Percentiles rank a stretch among this genome's conserved stretches.
These are phyloP conservation scores for Ogataea wickerhamii DNA, from an alignment of 805 yeast species.

Conservation along the genomic window DNA sequence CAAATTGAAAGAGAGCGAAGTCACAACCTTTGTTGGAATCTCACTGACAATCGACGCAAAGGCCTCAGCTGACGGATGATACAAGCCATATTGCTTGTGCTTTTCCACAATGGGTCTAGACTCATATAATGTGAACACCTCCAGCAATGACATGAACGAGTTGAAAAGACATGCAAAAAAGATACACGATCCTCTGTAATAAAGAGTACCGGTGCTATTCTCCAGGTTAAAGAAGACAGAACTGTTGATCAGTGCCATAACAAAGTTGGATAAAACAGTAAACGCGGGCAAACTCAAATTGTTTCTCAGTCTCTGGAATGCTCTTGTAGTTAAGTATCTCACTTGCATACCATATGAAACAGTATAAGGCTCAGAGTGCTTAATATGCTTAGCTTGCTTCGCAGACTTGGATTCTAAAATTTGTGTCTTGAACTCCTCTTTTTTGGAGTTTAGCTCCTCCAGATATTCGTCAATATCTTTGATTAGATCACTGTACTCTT, in stretches of 20 bases:
- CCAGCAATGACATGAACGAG: constrained; percentile 58
- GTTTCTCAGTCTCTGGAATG: constrained; percentile 46
- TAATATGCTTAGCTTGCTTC: constrained; percentile 36
- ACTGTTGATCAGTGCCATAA: constrained; percentile 53
- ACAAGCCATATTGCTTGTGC: constrained; percentile 53
- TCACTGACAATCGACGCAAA: constrained; percentile 59
- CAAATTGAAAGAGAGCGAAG: constrained; percentile 46
- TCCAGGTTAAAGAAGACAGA: constrained; percentile 55
- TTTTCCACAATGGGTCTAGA: constrained; percentile 57
- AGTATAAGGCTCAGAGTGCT: constrained; percentile 37
- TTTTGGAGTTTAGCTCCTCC: constrained; percentile 5
- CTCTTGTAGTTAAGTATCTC: constrained; percentile 42
- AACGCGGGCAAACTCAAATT: constrained; percentile 46
- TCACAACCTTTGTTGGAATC: constrained; percentile 45
- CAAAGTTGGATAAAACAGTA: constrained; percentile 41
- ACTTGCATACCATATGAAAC: constrained; percentile 52
- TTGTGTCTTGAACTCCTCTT: constrained; percentile 26
- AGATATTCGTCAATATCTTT: constrained; percentile 32
- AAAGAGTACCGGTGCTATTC: constrained; percentile 43
- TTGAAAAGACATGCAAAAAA: constrained; percentile 65
- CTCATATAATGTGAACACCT: constrained; percentile 51
- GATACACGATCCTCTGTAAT: constrained; percentile 58
- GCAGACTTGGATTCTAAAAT: constrained; percentile 47
- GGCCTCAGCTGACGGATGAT: constrained; percentile 59
- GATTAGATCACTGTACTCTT: constrained; percentile 30